These are phyloP conservation scores for Rutstroemia sp. DNA, from an alignment of 2,329 filamentous ascomycete genomes.

Conservation along the genomic window DNA sequence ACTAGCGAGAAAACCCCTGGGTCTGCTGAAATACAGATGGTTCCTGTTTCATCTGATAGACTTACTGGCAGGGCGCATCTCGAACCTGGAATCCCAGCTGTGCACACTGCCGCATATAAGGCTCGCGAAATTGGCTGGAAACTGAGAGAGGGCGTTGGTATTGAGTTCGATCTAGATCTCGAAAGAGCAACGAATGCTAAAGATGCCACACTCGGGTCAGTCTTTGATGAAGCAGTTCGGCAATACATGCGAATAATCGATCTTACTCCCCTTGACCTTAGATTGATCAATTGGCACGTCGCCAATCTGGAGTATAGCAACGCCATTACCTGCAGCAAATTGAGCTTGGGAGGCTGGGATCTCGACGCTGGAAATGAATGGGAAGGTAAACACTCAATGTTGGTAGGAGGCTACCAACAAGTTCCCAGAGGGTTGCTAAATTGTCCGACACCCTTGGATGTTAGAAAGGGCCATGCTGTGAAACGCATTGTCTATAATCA, in stretches of 20 bases:
- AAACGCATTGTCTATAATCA: constrained; percentile 60
- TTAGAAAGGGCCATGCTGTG: constrained; percentile 67
- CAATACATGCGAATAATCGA: constrained; percentile 83
- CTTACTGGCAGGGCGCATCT: constrained; percentile 67
- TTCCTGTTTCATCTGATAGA: constrained; percentile 59
- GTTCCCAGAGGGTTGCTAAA: constrained; percentile 81
- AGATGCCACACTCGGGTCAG: constrained; percentile 74
- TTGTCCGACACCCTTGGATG: constrained; percentile 67
- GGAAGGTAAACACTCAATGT: constrained; percentile 88
- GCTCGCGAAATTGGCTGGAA: constrained; percentile 78
- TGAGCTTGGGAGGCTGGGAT: constrained; percentile 90
- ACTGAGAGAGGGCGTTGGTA: constrained; percentile 55
- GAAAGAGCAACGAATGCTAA: constrained; percentile 51
- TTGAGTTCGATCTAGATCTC: constrained; percentile 64
- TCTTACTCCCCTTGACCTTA: constrained; percentile 76
- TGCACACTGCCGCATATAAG: constrained; percentile 67
- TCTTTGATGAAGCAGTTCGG: constrained; percentile 82
- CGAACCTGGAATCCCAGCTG: constrained; percentile 60
- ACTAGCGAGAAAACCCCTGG: constrained; percentile 25
- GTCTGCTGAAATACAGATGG: constrained; percentile 40
- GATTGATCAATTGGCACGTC: constrained; percentile 95
- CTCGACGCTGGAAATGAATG: constrained; percentile 98
- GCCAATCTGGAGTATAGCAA: constrained; percentile 98
- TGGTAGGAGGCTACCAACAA: constrained; percentile 87
- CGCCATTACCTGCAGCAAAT: constrained; percentile 75